These are phyloP conservation scores for Odontarrhena argentea DNA, from an alignment of 345 rosid genomes.

Conservation along the genomic window DNA sequence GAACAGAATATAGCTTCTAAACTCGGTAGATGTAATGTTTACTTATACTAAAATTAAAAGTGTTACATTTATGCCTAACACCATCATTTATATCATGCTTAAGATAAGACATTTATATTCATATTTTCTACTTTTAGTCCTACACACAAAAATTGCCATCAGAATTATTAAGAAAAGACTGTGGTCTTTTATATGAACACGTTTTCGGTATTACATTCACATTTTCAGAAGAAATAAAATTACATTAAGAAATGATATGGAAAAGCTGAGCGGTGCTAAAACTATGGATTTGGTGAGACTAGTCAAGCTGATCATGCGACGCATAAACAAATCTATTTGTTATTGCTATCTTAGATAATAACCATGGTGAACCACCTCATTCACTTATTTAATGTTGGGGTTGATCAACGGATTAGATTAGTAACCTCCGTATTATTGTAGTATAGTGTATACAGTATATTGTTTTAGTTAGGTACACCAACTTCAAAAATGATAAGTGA, in stretches of 20 bases:
- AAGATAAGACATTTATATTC: neutral
- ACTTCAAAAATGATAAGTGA: too few relatives aligned
- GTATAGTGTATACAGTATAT: too few relatives aligned
- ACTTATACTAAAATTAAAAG: neutral
- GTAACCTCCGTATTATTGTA: too few relatives aligned
- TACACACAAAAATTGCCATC: conserved; percentile 1
- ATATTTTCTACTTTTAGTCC: neutral
- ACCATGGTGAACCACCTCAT: too few relatives aligned
- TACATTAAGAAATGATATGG: neutral
- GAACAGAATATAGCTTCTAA: neutral
- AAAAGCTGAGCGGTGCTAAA: conserved; percentile 18
- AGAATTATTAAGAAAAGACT: neutral
- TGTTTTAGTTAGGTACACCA: too few relatives aligned
- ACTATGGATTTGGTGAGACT: too few relatives aligned
- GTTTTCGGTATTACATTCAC: conserved; percentile 25
- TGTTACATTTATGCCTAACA: neutral
- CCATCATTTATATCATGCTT: conserved; percentile 1
- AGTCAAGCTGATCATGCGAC: too few relatives aligned
- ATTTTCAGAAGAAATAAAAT: neutral
- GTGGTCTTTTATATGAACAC: conserved; percentile 14
- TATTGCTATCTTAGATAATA: too few relatives aligned
- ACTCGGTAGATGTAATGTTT: neutral
- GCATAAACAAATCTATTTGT: too few relatives aligned
- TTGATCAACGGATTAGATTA: too few relatives aligned
- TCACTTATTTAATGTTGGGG: too few relatives aligned